These are phyloP conservation scores for Capsicum pubescens DNA, from an alignment of 257 asterid genomes.

Conservation along the genomic window DNA sequence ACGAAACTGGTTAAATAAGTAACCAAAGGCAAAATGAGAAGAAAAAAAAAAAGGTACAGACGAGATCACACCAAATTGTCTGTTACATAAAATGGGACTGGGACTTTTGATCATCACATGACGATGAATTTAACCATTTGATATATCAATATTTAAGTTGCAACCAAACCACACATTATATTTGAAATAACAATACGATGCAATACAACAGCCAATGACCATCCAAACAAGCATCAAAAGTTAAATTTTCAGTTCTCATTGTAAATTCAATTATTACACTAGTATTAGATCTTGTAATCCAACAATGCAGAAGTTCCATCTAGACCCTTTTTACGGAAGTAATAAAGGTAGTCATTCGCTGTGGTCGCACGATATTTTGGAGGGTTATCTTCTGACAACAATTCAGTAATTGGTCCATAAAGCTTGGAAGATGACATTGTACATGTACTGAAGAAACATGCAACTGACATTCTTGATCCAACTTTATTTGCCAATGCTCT, in stretches of 20 bases:
- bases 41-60: not conserved
- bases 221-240: not conserved
- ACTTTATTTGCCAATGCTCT: constrained; percentile 55
- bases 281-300: constrained; percentile 54
- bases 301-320: constrained; percentile 55
- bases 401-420: constrained; percentile 64
- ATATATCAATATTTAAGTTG: not conserved
- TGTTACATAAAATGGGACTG: not conserved
- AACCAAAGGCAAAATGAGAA: not conserved
- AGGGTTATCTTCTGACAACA: constrained; percentile 56
- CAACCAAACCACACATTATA: not conserved
- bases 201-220: not conserved
- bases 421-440: constrained; percentile 37
- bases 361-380: constrained; percentile 65
- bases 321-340: constrained; percentile 52
- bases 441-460: constrained; percentile 63
- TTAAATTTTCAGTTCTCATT: not conserved
- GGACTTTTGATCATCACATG: not conserved
- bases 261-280: not conserved
- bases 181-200: not conserved
- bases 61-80: not conserved
- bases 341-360: constrained; percentile 50
- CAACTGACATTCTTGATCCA: constrained; percentile 71
- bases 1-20: not conserved
- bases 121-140: not conserved